Conservation (phyloP, 257 asterid species). For the Primulina tabacum region DNA sequence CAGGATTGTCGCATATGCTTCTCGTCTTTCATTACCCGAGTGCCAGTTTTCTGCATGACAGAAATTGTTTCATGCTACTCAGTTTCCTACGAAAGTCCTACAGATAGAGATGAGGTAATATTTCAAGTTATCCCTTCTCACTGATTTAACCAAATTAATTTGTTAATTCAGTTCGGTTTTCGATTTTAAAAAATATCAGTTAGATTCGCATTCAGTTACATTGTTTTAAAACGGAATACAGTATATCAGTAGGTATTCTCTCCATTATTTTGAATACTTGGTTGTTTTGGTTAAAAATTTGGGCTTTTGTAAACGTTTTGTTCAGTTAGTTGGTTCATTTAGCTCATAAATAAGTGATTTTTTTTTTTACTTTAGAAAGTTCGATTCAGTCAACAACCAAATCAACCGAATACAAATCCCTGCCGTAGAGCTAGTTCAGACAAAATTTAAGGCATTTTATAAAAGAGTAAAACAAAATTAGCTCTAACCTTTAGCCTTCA, state of each 20-base stretch:
- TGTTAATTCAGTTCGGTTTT: neutral
- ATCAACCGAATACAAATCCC: neutral
- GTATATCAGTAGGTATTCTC: no score
- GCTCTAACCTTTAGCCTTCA: constrained; percentile 62
- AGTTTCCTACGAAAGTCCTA: neutral
- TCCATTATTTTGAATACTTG: no score
- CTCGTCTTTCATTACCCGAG: constrained; percentile 57
- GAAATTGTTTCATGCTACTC: constrained; percentile 13
- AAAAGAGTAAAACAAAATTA: neutral
- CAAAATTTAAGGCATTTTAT: neutral
- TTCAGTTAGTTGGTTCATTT: no score
- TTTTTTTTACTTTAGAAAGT: neutral
- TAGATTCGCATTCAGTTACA: neutral
- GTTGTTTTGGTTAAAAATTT: no score
- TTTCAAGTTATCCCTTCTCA: neutral
- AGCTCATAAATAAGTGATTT: neutral
- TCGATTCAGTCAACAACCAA: neutral
- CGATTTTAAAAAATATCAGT: neutral
- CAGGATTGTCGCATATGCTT: constrained; percentile 88
- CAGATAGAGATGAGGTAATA: neutral
- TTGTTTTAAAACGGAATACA: neutral
- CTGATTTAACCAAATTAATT: neutral
- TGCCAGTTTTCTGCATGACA: constrained; percentile 53
- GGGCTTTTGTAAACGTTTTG: no score
- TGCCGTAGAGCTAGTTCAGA: neutral